These are phyloP conservation scores for Grosmannia clavigera DNA, from an alignment of 2,329 filamentous ascomycete species.

Conservation along the genomic window DNA sequence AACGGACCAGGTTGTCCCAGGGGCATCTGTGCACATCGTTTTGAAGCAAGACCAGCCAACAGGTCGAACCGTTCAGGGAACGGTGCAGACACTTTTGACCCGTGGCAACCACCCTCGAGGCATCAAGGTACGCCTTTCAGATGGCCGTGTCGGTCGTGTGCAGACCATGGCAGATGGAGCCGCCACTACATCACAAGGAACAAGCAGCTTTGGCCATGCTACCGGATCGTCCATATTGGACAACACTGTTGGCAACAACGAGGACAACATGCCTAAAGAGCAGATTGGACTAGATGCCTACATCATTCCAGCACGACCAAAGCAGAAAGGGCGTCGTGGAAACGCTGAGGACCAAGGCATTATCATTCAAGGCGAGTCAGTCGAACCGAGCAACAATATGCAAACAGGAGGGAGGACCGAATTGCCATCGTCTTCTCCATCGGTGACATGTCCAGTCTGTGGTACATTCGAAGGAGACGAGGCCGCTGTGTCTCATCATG, in stretches of 20 bases:
- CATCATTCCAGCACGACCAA: slow-evolving; percentile 21
- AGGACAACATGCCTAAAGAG: slow-evolving; percentile 22
- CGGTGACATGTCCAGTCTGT: slow-evolving; percentile 50
- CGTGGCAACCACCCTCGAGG: slow-evolving; percentile 63
- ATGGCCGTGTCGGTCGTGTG: slow-evolving; percentile 62
- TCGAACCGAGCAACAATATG: neutral
- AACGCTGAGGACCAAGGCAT: neutral
- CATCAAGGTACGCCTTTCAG: slow-evolving; percentile 63
- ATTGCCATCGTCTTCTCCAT: neutral
- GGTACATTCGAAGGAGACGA: slow-evolving; percentile 55
- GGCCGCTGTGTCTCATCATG: slow-evolving; percentile 53
- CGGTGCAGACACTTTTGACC: slow-evolving; percentile 56
- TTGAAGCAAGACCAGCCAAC: slow-evolving; percentile 67
- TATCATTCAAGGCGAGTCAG: slow-evolving; percentile 5
- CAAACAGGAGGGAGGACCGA: neutral
- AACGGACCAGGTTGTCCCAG: slow-evolving; percentile 37
- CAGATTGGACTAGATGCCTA: slow-evolving; percentile 39
- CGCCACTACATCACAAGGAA: neutral
- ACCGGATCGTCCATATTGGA: neutral
- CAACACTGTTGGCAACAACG: neutral
- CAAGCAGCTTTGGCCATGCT: neutral
- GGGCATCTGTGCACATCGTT: slow-evolving; percentile 57
- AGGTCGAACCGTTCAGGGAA: slow-evolving; percentile 55
- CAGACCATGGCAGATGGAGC: slow-evolving; percentile 39
- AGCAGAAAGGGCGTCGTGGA: slow-evolving; percentile 16